These are phyloP conservation scores for Kluyveromyces nonfermentans DNA, from an alignment of 805 yeast genomes.

Conservation along the genomic window DNA sequence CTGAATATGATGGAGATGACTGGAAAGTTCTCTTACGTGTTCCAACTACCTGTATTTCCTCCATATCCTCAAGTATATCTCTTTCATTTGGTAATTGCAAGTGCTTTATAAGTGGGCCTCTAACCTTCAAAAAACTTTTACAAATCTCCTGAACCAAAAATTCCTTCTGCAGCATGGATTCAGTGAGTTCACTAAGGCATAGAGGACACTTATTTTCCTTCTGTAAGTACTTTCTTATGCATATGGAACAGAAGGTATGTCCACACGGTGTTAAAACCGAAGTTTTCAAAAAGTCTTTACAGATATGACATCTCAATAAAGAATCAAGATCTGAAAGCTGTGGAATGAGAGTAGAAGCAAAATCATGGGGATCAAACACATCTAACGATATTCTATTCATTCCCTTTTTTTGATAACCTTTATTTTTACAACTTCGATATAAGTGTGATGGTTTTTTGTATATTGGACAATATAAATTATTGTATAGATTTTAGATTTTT, in stretches of 20 bases:
- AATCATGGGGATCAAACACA: constrained; percentile 66
- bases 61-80: constrained; percentile 7
- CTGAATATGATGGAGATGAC: not conserved
- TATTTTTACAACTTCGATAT: not conserved
- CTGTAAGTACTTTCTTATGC: constrained; percentile 67
- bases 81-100: constrained; percentile 19
- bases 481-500: no score
- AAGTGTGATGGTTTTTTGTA: no score
- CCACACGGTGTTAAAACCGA: constrained; percentile 82
- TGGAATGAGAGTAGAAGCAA: constrained; percentile 48
- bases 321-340: constrained; percentile 54
- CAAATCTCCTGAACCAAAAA: constrained; percentile 64
- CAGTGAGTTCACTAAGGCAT: constrained; percentile 62
- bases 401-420: not conserved
- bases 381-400: constrained; percentile 4
- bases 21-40: constrained; percentile 15
- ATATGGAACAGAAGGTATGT: constrained; percentile 82
- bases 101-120: constrained; percentile 32
- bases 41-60: constrained; percentile 25
- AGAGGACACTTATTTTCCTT: constrained; percentile 61
- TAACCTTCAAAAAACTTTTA: constrained; percentile 37
- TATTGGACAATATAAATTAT: no score
- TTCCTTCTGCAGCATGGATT: constrained; percentile 59
- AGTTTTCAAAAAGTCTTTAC: constrained; percentile 70
- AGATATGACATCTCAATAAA: constrained; percentile 71